These are phyloP conservation scores for Saturnispora saitoi DNA, from an alignment of 805 yeast genomes.

Conservation along the genomic window DNA sequence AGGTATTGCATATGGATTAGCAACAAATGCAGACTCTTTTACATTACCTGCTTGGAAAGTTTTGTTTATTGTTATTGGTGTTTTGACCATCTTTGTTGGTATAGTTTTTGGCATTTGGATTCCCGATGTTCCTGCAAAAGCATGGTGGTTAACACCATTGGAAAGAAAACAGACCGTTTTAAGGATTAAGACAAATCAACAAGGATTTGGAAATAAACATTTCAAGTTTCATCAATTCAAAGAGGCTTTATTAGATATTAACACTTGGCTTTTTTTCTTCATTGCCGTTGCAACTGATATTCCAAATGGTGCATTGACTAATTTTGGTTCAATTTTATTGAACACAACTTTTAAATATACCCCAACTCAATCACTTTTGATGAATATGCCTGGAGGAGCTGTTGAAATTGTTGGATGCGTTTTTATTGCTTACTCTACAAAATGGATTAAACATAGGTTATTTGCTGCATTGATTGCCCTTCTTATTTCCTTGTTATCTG, in stretches of 20 bases:
- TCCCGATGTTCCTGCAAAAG: constrained; percentile 28
- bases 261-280: constrained; percentile 42
- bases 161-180: constrained; percentile 29
- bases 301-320: constrained; percentile 54
- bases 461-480: constrained; percentile 16
- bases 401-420: constrained; percentile 12
- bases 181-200: constrained; percentile 27
- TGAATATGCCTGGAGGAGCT: constrained; percentile 18
- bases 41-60: constrained; percentile 48
- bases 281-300: constrained; percentile 38
- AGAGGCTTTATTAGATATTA: constrained; percentile 46
- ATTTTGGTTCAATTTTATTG: constrained; percentile 35
- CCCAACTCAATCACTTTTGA: constrained; percentile 10
- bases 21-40: constrained; percentile 1
- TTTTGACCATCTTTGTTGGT: constrained; percentile 46
- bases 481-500: constrained; percentile 9
- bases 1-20: constrained; percentile 46
- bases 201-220: constrained; percentile 28
- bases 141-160: constrained; percentile 28
- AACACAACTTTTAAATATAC: constrained; percentile 13
- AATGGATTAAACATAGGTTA: constrained; percentile 14
- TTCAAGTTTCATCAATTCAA: constrained; percentile 44
- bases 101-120: constrained; percentile 35
- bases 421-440: background rate
- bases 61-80: constrained; percentile 52